Evolutionary conservation across 2,329 filamentous ascomycete species (phyloP), one percentile per base, ranked within the genome.

Genomic region (Aspergillus quadricinctus): DNA sequence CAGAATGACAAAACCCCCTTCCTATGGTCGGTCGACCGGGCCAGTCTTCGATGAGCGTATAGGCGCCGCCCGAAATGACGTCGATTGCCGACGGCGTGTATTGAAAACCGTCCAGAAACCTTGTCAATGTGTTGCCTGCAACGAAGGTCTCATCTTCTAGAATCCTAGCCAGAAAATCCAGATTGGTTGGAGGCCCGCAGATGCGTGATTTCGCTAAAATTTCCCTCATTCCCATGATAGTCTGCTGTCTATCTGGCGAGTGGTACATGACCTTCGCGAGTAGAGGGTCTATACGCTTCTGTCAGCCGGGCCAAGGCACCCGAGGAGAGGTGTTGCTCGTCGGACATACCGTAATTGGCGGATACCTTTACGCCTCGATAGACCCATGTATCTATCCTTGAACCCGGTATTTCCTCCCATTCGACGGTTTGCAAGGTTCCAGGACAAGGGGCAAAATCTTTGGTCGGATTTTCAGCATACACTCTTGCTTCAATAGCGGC

Each of bases 331-430:
- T 51, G 62, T 21, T 11, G 21, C 17, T 37, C 57, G 40, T 46
- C 46, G 14, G 60, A 59, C 61, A 57, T 67, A 73, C 82, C 82
- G 53, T 86, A 87, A 56, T 82, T 77, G 1, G 83, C 78, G 4
- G 81, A 81, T 41, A 88, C 76, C 3, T 75, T 78, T 2, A 80
- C 79, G 5, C 85, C 85, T 1, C 79, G 80, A 53, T 80, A 77
- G 1, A 87, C 77, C 84, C 85, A 88, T 0, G 84, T 87, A 61
- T 88, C 86, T 27, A 88, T 78, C 4, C 86, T 78, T 25, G 79
- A 74, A 4, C 76, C 76, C 0, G 75, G 61, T 0, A 77, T 66
- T 11, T 77, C 64, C n/a, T 81, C 77, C 78, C 83, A 87, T 17
- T 77, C 62, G 0, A 88, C 81, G 23, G 80, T 73, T 45, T 85